Base-by-base conservation (phyloP, 306 rosid genomes). In the Datisca glomerata region DNA sequence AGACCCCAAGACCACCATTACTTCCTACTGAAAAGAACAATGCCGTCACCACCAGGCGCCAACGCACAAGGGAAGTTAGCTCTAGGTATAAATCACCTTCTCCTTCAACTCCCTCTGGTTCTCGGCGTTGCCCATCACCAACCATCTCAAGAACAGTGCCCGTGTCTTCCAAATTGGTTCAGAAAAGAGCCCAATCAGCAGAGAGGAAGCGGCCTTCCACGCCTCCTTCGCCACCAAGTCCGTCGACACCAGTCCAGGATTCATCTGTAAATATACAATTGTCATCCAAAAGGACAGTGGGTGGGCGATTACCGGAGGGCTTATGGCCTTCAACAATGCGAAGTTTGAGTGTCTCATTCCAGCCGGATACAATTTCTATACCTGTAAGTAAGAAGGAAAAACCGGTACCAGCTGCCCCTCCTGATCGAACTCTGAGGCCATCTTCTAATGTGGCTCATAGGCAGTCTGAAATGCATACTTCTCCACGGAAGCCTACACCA, bases 241-340 rank as follows among this genome's bases (percentile, higher is more conserved):
- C 84, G 12, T 78, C 85, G 31, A 85, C 96, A 4, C 98, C 96
- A 3, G 75, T 77, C 38, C 73, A 57, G 4, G 78, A 78, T 27
- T 72, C 87, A 25, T 32, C 71, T 20, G 62, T 53, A 10, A 72
- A 84, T 58, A 58, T 61, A 56, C 69, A 73, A 36, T 49, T 59
- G 33, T 45, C 76, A 5, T 47, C 87, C 13, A 75, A 65, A 64
- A 80, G 58, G 60, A 51, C 21, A 38, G 49, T 57, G 9, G 52
- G 60, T 22, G 64, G 69, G 33, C 75, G 86, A 28, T 12, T 66
- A 37, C 67, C 66, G 0, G 98, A 91, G 49, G 23, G 73, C 43
- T 69, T 91, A 53, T 91, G 96, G 98, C 98, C 98, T 22, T 80
- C 98, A 49, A 91, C 94, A 15, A 91, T 84, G 98, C 63, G 98